Evolutionary conservation across 106 monocot genomes (phyloP), one percentile per base, ranked within the genome.

Genomic region (Xerophyta viscosa): DNA sequence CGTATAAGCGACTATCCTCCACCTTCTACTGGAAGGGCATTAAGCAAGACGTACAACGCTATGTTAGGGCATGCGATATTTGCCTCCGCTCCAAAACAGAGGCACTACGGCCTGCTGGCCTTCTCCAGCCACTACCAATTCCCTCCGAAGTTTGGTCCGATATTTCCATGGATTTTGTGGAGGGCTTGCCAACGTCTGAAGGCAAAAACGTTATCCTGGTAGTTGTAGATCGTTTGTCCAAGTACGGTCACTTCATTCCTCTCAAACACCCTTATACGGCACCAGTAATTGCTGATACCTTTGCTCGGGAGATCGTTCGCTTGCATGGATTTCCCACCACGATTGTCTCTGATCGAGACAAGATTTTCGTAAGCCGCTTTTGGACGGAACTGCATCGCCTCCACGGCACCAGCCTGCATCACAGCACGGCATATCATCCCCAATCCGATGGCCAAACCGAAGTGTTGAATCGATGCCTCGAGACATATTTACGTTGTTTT

Each of bases 151-250:
- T 46, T 29, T 65, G 65, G 45, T 12, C 53, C 6, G 37, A 45
- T 29, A 22, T 65, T 12, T 15, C 39, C 0, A 45, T 65, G 44
- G 65, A 55, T 24, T 65, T 55, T 10, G 46, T 65, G 1, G 15
- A 2, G 12, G 31, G 46, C 1, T 10, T 54, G 1, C 29, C 65
- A 1, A 11, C 0, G 5, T 23, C 20, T 6, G 12, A 19, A 17
- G 0, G 27, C 0, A 21, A 37, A 2, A 17, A 5, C 15, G 20
- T 17, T 24, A 63, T 50, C 23, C 8, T 63, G 14, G 63, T 60
- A 19, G 18, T 46, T 13, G 28, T 28, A 14, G 12, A 52, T 26
- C 10, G 52, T 1, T 14, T 52, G 3, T 52, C 52, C 9, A 52
- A 52, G 14, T 27, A 27, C 3, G 52, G 25, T 12, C 27, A 29